Conservation (phyloP, 2,329 filamentous ascomycete species). For the Helminthosporium solani region DNA sequence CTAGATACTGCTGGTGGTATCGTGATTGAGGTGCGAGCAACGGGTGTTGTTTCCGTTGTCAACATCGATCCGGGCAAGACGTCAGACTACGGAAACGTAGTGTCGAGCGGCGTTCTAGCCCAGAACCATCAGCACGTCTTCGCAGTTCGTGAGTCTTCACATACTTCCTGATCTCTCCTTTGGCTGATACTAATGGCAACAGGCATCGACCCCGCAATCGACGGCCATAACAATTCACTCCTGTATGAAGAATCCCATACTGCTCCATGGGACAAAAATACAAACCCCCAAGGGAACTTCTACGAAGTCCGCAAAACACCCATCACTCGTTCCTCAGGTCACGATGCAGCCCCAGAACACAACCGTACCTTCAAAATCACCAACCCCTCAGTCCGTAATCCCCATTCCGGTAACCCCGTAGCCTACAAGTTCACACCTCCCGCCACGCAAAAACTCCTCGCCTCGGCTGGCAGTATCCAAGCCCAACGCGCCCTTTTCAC, state of each 20-base stretch:
- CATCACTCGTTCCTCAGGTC: conserved; percentile 49
- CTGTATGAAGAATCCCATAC: conserved; percentile 56
- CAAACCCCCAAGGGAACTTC: conserved; percentile 63
- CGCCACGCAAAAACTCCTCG: conserved; percentile 53
- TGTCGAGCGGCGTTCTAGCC: conserved; percentile 64
- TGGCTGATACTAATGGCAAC: conserved; percentile 38
- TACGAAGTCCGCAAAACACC: conserved; percentile 56
- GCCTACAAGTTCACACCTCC: conserved; percentile 52
- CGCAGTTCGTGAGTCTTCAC: conserved; percentile 26
- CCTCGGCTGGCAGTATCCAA: conserved; percentile 48
- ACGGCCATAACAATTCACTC: conserved; percentile 57
- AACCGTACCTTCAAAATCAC: conserved; percentile 59
- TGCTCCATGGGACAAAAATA: conserved; percentile 51
- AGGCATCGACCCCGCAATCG: conserved; percentile 65
- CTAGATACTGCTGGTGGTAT: conserved; percentile 65
- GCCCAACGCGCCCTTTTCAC: conserved; percentile 51
- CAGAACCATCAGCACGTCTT: conserved; percentile 74
- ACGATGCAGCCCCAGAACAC: conserved; percentile 56
- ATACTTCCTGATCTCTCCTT: not conserved
- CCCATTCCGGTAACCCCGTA: conserved; percentile 47
- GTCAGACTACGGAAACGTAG: conserved; percentile 60
- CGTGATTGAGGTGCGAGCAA: conserved; percentile 63
- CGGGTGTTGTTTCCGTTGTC: conserved; percentile 64
- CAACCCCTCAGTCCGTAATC: conserved; percentile 50
- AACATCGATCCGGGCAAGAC: conserved; percentile 60